These are phyloP conservation scores for Claviceps paspali DNA, from an alignment of 2,329 filamentous ascomycete genomes.

Conservation along the genomic window DNA sequence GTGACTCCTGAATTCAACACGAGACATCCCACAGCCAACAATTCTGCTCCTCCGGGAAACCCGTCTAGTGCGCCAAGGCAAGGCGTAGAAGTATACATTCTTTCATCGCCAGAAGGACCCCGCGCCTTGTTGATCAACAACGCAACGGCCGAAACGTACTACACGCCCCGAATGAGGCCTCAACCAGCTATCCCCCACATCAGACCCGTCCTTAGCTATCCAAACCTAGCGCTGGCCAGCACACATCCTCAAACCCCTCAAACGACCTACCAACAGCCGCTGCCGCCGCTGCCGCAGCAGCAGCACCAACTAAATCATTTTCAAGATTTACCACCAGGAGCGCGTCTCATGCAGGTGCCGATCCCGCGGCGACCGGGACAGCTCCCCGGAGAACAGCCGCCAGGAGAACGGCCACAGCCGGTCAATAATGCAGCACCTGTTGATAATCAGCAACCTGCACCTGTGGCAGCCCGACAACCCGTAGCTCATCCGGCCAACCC, in stretches of 20 bases:
- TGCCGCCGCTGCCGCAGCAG: slow-evolving; percentile 7
- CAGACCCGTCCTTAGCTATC: slow-evolving; percentile 8
- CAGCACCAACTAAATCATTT: slow-evolving; percentile 4
- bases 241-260: not conserved
- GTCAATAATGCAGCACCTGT: not conserved
- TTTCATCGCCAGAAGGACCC: slow-evolving; percentile 45
- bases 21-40: slow-evolving; percentile 17
- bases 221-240: slow-evolving; percentile 4
- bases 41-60: slow-evolving; percentile 8
- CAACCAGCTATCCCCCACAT: slow-evolving; percentile 15
- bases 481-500: slow-evolving; percentile 24
- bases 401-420: slow-evolving; percentile 10
- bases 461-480: slow-evolving; percentile 1
- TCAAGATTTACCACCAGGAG: slow-evolving; percentile 8
- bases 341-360: not conserved
- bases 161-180: slow-evolving; percentile 25
- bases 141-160: slow-evolving; percentile 32
- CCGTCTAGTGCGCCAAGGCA: slow-evolving; percentile 13
- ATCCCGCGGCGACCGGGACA: slow-evolving; percentile 7
- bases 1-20: slow-evolving; percentile 29
- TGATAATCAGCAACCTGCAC: not conserved
- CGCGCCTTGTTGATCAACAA: slow-evolving; percentile 41
- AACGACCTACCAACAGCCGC: slow-evolving; percentile 8
- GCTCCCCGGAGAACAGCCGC: too few relatives aligned
- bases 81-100: slow-evolving; percentile 39